Base-by-base conservation (phyloP, 176 grass and related monocot genomes). In the Alopecurus myosuroides region DNA sequence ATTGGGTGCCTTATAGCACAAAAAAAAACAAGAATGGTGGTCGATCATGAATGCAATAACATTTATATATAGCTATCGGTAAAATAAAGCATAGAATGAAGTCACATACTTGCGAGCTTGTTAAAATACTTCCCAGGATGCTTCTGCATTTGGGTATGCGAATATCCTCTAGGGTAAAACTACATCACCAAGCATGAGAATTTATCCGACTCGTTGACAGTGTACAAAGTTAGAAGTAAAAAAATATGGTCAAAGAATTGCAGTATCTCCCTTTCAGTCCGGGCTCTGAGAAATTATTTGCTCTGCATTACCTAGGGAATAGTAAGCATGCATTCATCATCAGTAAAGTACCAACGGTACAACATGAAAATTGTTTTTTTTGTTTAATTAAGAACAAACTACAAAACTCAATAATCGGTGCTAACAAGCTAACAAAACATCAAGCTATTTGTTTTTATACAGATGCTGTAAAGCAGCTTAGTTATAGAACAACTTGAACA, bases 111-210 rank as follows among this genome's bases (percentile, higher is more conserved):
- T 95, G 86, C 85, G 88, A 41, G 88, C 93, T 79, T 88, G 63
- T 84, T 95, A 90, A 0, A 88, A 76, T 82, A 92, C 64, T 92
- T 92, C 30, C 88, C 90, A 50, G 90, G 90, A 50, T 95, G 93
- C 70, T 82, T 95, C 81, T 95, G 93, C 7, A 90, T 77, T 49
- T 92, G 77, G 56, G 84, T 92, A 84, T 95, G 93, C 25, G 92
- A 81, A 70, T 95, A 88, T 36, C 93, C 90, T 74, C 93, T 90
- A 81, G 90, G 90, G 69, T 90, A 95, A 77, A 92, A 95, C 90
- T 95, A 90, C 93, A 95, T 95, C 42, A 95, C 90, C 84, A 95
- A 86, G 69, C 93, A 95, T 68, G 90, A 90, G 81, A 95, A 92
- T 44, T 95, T 95, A 48, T 92, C 93, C 0, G 93, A 92, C 83